Base-by-base conservation (phyloP, 208 protist genomes). In the Crithidia brevicula region DNA sequence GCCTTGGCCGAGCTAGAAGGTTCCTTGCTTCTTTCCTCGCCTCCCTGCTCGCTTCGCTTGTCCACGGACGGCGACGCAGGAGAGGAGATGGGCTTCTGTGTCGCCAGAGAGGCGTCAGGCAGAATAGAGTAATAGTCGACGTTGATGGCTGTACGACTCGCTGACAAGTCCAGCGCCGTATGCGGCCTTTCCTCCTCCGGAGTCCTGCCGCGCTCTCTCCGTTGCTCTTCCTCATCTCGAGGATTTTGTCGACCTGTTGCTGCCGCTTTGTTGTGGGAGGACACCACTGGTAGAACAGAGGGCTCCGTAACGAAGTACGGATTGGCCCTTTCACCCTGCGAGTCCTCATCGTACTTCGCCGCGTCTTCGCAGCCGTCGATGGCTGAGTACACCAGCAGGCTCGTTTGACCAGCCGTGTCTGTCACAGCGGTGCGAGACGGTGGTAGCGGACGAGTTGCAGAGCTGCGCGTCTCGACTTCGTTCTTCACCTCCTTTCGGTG, bases 101-200 rank as follows among this genome's bases (percentile, higher is more conserved):
- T 66, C 27, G 49, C 13, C 28, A 60, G 31, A 10, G 67, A 73
- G n/a, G 57, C 38, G 22, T 73, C 52, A 9, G 58, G 67, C 11
- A 66, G 49, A 18, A 50, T 52, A 28, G 57, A 60, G 36, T 66
- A 60, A 50, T 34, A 49, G 22, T 25, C 59, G 5, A 27, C 54
- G 0, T 47, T 50, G 30, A 11, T 45, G 36, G 30, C 50, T 1
- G 47, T 73, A 20, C 20, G 38, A 52, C 38, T 59, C 20, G 54
- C 36, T 5, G 54, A 60, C 25, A 31, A 20, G 54, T 60, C 54
- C 54, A 60, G 54, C 54, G 6, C 9, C 3, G 36, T 23, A 20
- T 27, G 30, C 2, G 22, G 52, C 31, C 16, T n/a, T 20, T 49
- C 18, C 3, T 15, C 18, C 18, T 6, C 31, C n/a, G n/a, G n/a